Percentiles rank a stretch among this genome's conserved stretches.
Conservation (phyloP, 139 green algal genomes). For the Volvox africanus region DNA sequence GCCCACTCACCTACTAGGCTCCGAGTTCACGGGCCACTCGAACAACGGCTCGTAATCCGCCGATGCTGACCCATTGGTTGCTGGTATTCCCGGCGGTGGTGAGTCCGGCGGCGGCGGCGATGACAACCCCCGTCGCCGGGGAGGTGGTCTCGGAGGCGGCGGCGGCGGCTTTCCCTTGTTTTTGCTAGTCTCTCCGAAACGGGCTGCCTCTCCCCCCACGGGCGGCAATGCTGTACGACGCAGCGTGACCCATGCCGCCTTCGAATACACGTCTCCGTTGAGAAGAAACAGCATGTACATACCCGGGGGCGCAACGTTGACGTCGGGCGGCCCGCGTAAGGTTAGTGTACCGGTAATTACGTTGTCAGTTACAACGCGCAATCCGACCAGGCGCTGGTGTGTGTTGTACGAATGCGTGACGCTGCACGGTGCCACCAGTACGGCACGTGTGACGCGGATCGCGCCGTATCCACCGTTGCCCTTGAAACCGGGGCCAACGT, state of each 20-base stretch:
- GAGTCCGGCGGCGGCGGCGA: not conserved
- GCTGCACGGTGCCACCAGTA: conserved; percentile 56
- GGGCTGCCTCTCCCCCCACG: too few species aligned
- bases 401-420: conserved; percentile 61
- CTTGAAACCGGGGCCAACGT: not conserved
- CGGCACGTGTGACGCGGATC: conserved; percentile 17
- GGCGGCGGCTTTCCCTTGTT: not conserved
- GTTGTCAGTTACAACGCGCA: conserved; percentile 24
- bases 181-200: not conserved
- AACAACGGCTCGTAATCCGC: not conserved
- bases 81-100: not conserved
- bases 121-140: not conserved
- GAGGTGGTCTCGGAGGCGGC: not conserved
- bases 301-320: conserved; percentile 48
- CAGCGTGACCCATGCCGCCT: conserved; percentile 34
- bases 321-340: conserved; percentile 38
- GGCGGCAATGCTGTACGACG: not conserved
- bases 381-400: conserved; percentile 56
- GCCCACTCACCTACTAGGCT: not conserved
- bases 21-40: not conserved
- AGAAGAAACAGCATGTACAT: conserved; percentile 63
- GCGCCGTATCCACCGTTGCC: conserved; percentile 18
- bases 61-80: not conserved
- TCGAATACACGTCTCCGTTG: conserved; percentile 32
- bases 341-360: not conserved